Evolutionary conservation across 208 protist species (phyloP).

Genomic region (Acanthamoeba quina): DNA sequence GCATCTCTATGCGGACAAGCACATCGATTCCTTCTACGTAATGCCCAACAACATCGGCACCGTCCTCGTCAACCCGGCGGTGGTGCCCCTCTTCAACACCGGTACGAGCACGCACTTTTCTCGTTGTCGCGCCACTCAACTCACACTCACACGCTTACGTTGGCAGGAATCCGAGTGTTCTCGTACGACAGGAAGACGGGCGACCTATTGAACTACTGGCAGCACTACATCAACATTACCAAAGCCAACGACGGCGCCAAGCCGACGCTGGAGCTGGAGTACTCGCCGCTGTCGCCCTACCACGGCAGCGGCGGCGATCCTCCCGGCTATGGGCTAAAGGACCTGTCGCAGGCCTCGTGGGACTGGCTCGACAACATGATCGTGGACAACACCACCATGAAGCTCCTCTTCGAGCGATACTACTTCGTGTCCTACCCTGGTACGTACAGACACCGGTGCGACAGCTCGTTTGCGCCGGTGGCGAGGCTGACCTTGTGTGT

Average conservation of each 20-base stretch:
- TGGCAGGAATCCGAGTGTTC: background rate
- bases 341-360: conserved; percentile 15
- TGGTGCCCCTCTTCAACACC: conserved; percentile 10
- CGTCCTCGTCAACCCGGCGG: background rate
- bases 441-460: too few species aligned
- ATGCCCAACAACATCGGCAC: background rate
- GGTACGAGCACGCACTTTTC: background rate
- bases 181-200: conserved; percentile 13
- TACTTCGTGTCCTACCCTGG: too few species aligned
- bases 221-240: conserved; percentile 7
- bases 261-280: background rate
- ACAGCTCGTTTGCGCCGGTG: too few species aligned
- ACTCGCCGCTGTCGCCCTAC: background rate
- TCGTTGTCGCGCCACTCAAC: too few species aligned
- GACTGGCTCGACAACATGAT: background rate
- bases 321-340: background rate
- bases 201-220: background rate
- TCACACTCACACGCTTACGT: too few species aligned
- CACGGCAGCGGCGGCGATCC: background rate
- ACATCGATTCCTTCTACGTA: background rate
- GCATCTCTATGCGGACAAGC: background rate
- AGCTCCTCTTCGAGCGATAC: too few species aligned
- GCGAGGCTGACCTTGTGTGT: too few species aligned
- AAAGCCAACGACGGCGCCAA: background rate
- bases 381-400: background rate